Percentiles rank a stretch among this genome's conserved stretches.
phyloP scores from a whole-genome alignment of 2,329 filamentous ascomycete genomes.

The Orbilia brochopaga region DNA sequence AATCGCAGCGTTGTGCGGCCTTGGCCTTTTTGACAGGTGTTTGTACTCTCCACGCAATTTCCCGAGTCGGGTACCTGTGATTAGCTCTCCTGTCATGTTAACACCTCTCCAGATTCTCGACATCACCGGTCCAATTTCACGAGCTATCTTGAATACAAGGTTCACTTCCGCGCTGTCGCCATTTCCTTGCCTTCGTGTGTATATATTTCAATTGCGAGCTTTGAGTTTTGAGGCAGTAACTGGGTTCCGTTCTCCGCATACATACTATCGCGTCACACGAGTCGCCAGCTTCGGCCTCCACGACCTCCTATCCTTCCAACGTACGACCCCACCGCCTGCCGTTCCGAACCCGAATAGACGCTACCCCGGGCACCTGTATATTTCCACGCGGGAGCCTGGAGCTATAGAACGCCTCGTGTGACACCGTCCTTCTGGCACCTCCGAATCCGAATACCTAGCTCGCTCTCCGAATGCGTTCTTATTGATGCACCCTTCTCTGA shows the following conservation, averaged over 20 bases:
- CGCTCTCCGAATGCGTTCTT: slow-evolving; percentile 35
- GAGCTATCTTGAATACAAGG: background rate
- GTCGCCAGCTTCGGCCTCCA: background rate
- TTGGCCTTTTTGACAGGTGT: slow-evolving; percentile 8
- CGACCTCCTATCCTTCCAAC: slow-evolving; percentile 6
- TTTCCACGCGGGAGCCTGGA: background rate
- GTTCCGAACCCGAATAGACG: background rate
- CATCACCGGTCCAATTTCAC: slow-evolving; percentile 3
- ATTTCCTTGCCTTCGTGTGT: slow-evolving; percentile 24
- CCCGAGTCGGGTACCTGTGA: slow-evolving; percentile 17
- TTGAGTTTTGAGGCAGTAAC: background rate
- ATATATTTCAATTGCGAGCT: slow-evolving; percentile 21
- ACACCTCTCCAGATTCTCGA: slow-evolving; percentile 32
- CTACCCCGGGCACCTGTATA: background rate
- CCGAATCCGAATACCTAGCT: slow-evolving; percentile 11
- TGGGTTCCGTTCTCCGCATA: background rate
- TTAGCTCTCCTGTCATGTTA: slow-evolving; percentile 19
- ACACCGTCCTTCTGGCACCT: slow-evolving; percentile 1
- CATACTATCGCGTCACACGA: background rate
- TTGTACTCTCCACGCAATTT: slow-evolving; percentile 37
- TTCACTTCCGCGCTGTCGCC: slow-evolving; percentile 2
- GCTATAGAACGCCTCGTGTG: background rate
- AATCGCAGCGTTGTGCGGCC: slow-evolving; percentile 19
- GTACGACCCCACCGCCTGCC: slow-evolving; percentile 13
- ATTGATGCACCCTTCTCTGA: slow-evolving; percentile 50